A percentile compares a stretch with the other conserved stretches of the same genome.
Evolutionary conservation across 345 rosid genomes (phyloP).

Genomic region (Gossypium mustelinum): DNA sequence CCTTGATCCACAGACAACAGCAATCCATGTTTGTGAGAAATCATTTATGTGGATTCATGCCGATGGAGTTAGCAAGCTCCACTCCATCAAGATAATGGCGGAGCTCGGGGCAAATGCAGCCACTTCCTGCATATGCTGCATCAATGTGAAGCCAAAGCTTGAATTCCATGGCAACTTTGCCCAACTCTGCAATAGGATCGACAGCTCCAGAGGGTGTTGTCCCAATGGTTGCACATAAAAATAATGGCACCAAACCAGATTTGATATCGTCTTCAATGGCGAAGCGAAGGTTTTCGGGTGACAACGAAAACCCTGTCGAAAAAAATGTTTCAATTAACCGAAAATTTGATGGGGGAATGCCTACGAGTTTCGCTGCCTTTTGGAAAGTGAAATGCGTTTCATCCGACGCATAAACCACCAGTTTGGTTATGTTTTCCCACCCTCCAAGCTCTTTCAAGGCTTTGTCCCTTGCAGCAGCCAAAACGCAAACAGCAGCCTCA

Average conservation of each 20-base stretch:
- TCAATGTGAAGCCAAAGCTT: slow-evolving; percentile 31
- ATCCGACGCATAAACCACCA: slow-evolving; percentile 25
- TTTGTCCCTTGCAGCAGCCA: slow-evolving; percentile 1
- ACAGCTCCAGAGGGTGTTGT: slow-evolving; percentile 24
- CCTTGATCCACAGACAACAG: slow-evolving; percentile 43
- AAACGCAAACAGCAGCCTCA: neutral
- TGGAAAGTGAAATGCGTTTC: neutral
- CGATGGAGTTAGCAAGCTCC: slow-evolving; percentile 38
- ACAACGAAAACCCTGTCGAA: slow-evolving; percentile 21
- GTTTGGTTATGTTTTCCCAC: slow-evolving; percentile 16
- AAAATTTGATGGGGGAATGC: slow-evolving; percentile 21
- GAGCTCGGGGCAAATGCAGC: slow-evolving; percentile 50
- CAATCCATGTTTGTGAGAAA: slow-evolving; percentile 44
- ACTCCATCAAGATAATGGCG: slow-evolving; percentile 35
- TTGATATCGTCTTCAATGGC: slow-evolving; percentile 19
- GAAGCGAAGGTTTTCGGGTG: neutral
- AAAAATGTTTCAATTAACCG: slow-evolving; percentile 17
- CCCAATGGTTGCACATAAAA: slow-evolving; percentile 23
- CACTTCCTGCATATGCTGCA: slow-evolving; percentile 34
- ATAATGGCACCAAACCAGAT: slow-evolving; percentile 26
- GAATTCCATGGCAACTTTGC: slow-evolving; percentile 18
- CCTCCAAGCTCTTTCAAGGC: neutral
- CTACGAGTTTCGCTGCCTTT: slow-evolving; percentile 10
- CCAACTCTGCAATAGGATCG: slow-evolving; percentile 22
- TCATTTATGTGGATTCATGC: slow-evolving; percentile 30